Base-by-base conservation (phyloP, 2,329 filamentous ascomycete genomes). In the Seiridium unicorne region DNA sequence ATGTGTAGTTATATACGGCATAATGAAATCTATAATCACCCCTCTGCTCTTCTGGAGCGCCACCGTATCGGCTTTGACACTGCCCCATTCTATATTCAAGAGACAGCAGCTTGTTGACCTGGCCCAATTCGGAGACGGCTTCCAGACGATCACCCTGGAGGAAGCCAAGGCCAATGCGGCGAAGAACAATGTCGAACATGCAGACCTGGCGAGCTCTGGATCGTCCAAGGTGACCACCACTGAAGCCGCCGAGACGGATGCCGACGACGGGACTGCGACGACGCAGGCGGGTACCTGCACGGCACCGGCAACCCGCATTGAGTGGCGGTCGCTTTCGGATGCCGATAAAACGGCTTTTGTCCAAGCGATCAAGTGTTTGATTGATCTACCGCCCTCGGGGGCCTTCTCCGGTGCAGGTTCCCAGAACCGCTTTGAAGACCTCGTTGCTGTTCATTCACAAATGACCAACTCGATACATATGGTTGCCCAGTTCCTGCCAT, bases 381-480 rank as follows among this genome's bases (percentile, higher is more conserved):
- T 74, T 60, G 62, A 62, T 58, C 68, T 68, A 31, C 72, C 73
- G 3, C 68, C 73, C 1, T 60, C 51, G 8, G 70, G 69, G 26
- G 61, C 40, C 56, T 73, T 64, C 60, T 56, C 61, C 4, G 68
- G 66, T 62, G 58, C 60, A 7, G 68, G 67, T 36, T 65, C 72
- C 4, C 54, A 61, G 47, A 74, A 63, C 61, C 68, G 74, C 36
- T 77, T 74, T 59, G 74, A 76, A 31, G 75, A 77, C 60, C 68
- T 78, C 31, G 70, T 75, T 54, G 72, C 73, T 44, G 72, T 73
- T 4, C 75, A 77, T 65, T 72, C 73, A 60, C 67, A 68, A 44
- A 66, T 72, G 58, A 74, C 72, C 3, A 61, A 63, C n/a, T 44
- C 46, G 10, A 71, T 73, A 40, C 72, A 75, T 65, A 72, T 67